Evolutionary conservation across 2,329 filamentous ascomycete genomes (phyloP).

Genomic region (Massarina eburnea): DNA sequence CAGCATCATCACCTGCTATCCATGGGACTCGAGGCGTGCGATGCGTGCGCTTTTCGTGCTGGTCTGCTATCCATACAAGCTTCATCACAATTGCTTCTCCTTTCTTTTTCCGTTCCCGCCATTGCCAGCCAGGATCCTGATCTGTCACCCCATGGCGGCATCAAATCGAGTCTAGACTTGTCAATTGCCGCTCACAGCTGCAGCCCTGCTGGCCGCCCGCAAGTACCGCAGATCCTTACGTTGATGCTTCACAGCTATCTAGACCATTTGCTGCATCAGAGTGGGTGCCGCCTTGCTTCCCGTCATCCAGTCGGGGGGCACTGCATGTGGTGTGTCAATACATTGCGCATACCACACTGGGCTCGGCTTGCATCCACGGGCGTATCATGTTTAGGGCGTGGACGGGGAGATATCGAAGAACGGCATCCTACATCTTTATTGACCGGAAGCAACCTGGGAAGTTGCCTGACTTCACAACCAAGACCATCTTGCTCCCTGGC

Average conservation of each 20-base stretch:
- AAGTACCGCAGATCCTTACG: conserved; percentile 15
- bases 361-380: conserved; percentile 68
- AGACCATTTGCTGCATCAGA: conserved; percentile 7
- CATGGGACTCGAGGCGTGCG: no score
- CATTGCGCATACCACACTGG: conserved; percentile 63
- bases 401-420: neutral
- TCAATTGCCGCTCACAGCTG: neutral
- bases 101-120: neutral
- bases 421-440: neutral
- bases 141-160: neutral
- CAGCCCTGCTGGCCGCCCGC: conserved; percentile 1
- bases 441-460: neutral
- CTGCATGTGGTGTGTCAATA: conserved; percentile 32
- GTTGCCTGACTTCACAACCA: neutral
- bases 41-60: no score
- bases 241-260: conserved; percentile 3
- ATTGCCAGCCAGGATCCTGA: neutral
- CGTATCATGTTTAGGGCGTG: conserved; percentile 58
- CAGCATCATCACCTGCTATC: no score
- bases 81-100: neutral
- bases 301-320: conserved; percentile 9
- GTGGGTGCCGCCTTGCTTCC: conserved; percentile 9
- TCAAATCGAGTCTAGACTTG: neutral
- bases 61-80: no score
- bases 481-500: neutral